These are phyloP conservation scores for Boletales sp. DNA, from an alignment of 768 basidiomycete genomes.

Conservation along the genomic window DNA sequence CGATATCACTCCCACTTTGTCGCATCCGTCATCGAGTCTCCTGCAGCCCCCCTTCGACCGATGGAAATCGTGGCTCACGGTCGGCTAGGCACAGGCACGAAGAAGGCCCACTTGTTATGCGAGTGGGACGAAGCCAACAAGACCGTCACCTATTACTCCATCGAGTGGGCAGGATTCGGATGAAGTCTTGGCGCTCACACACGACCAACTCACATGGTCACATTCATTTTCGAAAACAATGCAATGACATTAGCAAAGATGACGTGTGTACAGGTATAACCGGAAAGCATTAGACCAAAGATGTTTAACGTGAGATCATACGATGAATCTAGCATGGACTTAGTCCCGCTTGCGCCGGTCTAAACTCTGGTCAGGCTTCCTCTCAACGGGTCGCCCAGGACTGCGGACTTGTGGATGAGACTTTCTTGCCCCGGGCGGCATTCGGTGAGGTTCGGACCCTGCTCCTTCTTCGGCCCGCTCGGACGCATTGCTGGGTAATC, in stretches of 20 bases:
- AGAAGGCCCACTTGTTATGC: constrained; percentile 91
- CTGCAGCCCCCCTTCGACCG: constrained; percentile 58
- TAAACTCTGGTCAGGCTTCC: constrained; percentile 29
- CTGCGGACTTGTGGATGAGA: constrained; percentile 4
- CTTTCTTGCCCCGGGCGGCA: constrained; percentile 6
- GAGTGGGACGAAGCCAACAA: constrained; percentile 76
- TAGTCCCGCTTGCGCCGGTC: constrained; percentile 47
- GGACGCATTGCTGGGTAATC: constrained; percentile 43
- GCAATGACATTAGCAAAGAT: constrained; percentile 3
- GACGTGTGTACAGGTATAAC: constrained; percentile 14
- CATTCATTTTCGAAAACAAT: background rate
- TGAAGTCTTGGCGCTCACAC: constrained; percentile 7
- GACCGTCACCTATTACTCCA: constrained; percentile 68
- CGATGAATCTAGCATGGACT: constrained; percentile 2
- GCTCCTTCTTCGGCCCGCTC: constrained; percentile 65
- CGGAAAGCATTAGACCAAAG: constrained; percentile 11
- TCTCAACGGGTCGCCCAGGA: constrained; percentile 9
- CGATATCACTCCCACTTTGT: constrained; percentile 97
- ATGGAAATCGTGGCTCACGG: constrained; percentile 97
- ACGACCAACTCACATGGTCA: background rate
- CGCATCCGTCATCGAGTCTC: constrained; percentile 73
- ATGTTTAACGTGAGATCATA: constrained; percentile 9
- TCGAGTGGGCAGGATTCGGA: constrained; percentile 93
- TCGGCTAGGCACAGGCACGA: constrained; percentile 92
- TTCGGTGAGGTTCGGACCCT: constrained; percentile 27